Percentiles rank a stretch among this genome's conserved stretches.
Conservation (phyloP, 176 grass and related monocot genomes). For the barley (Hordeum vulgare) region DNA sequence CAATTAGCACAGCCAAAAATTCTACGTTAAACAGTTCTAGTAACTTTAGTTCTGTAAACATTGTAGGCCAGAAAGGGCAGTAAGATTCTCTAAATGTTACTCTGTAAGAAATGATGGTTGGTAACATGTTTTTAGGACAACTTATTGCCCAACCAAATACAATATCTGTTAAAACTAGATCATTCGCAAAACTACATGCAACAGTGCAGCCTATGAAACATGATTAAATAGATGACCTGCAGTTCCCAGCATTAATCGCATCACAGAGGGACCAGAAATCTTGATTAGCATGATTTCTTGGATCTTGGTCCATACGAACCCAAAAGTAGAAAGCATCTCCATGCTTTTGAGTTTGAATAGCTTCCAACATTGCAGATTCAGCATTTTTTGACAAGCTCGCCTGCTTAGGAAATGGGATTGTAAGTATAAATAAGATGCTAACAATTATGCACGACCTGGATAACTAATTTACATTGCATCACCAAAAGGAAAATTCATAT, state of each 20-base stretch:
- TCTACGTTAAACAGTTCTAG: not conserved
- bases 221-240: constrained; percentile 58
- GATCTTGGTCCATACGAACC: constrained; percentile 87
- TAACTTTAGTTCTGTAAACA: constrained; percentile 2
- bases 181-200: not conserved
- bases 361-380: constrained; percentile 69
- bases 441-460: not conserved
- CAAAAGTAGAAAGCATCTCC: constrained; percentile 99
- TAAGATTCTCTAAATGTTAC: not conserved
- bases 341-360: constrained; percentile 63
- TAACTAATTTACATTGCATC: not conserved
- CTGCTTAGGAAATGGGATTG: constrained; percentile 30
- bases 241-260: constrained; percentile 89
- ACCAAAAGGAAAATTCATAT: not conserved
- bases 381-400: constrained; percentile 59
- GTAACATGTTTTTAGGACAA: not conserved
- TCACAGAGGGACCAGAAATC: constrained; percentile 98
- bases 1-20: not conserved
- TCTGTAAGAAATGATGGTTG: not conserved
- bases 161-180: not conserved
- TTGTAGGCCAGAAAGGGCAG: not conserved
- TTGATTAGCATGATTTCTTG: constrained; percentile 47
- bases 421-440: not conserved
- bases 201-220: not conserved
- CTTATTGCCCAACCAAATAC: not conserved